phyloP scores from a whole-genome alignment of 2,329 filamentous ascomycete genomes.

The Xenoacremonium recifei region DNA sequence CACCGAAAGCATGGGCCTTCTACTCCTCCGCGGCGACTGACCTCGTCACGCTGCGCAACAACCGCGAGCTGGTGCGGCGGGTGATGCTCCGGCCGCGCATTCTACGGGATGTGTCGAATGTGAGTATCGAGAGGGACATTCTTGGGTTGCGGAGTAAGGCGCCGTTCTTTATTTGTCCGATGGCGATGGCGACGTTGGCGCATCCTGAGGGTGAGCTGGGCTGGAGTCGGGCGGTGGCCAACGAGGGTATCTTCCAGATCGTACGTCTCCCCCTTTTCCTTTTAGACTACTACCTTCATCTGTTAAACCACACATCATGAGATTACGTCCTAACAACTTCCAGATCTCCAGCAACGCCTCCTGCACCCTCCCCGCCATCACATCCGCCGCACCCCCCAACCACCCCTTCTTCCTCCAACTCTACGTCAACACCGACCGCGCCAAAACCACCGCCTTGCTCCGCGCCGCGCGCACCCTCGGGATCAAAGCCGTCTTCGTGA shows the following conservation, averaged over 20 bases:
- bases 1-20: conserved; percentile 68
- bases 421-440: conserved; percentile 51
- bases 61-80: conserved; percentile 51
- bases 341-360: conserved; percentile 28
- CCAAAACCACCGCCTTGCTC: conserved; percentile 47
- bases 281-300: accelerated
- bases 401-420: conserved; percentile 40
- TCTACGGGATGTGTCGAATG: conserved; percentile 52
- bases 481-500: conserved; percentile 51
- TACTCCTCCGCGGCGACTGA: conserved; percentile 66
- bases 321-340: too few species aligned
- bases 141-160: conserved; percentile 49
- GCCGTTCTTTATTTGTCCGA: conserved; percentile 63
- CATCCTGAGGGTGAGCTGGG: conserved; percentile 60
- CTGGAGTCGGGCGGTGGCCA: conserved; percentile 27
- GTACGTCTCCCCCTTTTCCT: conserved; percentile 6
- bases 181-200: conserved; percentile 62
- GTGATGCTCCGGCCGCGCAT: conserved; percentile 61
- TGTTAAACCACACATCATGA: too few species aligned
- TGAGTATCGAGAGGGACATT: conserved; percentile 51
- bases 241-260: conserved; percentile 26
- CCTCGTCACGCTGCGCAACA: conserved; percentile 54
- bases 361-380: conserved; percentile 23
- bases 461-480: conserved; percentile 39
- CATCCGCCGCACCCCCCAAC: conserved; percentile 17